phyloP scores from a whole-genome alignment of 2,329 filamentous ascomycete genomes.

The Talaromyces marneffei region DNA sequence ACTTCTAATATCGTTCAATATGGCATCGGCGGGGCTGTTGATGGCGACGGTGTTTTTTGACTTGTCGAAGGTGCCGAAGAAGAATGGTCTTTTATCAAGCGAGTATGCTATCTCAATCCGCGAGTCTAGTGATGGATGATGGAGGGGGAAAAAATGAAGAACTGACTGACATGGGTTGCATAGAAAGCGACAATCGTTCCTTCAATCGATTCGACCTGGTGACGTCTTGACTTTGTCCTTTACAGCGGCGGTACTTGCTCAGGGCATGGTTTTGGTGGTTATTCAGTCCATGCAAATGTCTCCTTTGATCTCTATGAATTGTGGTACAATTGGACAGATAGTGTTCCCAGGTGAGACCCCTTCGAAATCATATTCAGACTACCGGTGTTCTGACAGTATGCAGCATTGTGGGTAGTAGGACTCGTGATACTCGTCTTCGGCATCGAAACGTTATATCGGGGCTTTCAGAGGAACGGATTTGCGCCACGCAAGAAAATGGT shows the following conservation, averaged over 20 bases:
- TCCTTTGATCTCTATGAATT: conserved; percentile 4
- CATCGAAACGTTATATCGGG: conserved; percentile 19
- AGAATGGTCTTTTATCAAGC: background rate
- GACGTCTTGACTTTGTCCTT: conserved; percentile 18
- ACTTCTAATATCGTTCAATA: conserved; percentile 15
- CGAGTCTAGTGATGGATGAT: background rate
- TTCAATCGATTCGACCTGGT: conserved; percentile 17
- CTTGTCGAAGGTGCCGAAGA: conserved; percentile 10
- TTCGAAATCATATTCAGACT: background rate
- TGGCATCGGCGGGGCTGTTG: conserved; percentile 14
- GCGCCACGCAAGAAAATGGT: conserved; percentile 16
- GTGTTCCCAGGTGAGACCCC: conserved; percentile 20
- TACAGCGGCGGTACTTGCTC: conserved; percentile 15
- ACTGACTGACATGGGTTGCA: background rate
- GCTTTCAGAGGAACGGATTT: conserved; percentile 16
- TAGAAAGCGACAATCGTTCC: conserved; percentile 11
- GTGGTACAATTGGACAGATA: conserved; percentile 18
- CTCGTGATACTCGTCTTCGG: conserved; percentile 22
- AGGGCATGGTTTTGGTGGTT: conserved; percentile 16
- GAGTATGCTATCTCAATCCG: conserved; percentile 11
- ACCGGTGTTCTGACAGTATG: background rate
- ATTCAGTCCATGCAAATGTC: conserved; percentile 15
- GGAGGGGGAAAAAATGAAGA: too few species aligned
- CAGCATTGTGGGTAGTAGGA: conserved; percentile 24
- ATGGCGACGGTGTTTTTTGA: conserved; percentile 14